phyloP scores from a whole-genome alignment of 192 early-diverging fungal genomes.

The Kickxella alabastrina region DNA sequence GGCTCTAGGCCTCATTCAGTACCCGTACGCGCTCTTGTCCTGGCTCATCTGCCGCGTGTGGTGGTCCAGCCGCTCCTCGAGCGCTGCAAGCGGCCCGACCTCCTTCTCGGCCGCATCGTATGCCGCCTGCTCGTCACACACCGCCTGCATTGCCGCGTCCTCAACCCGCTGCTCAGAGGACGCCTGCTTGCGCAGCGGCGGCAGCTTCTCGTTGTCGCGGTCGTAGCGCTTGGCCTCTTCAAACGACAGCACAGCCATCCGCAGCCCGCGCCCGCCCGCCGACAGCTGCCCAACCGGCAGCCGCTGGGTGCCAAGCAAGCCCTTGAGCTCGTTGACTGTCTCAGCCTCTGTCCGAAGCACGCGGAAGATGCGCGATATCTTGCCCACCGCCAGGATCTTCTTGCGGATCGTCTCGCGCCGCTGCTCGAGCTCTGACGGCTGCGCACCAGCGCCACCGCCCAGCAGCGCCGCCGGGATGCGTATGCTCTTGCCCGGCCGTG shows the following conservation, averaged over 20 bases:
- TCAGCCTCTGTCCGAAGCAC: conserved; percentile 90
- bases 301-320: conserved; percentile 74
- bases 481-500: not conserved
- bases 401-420: conserved; percentile 22
- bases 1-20: conserved; percentile 13
- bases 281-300: conserved; percentile 85
- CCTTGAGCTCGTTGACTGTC: conserved; percentile 89
- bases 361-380: conserved; percentile 85
- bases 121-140: conserved; percentile 30
- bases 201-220: conserved; percentile 88
- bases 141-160: conserved; percentile 23
- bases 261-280: conserved; percentile 88
- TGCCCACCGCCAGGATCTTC: conserved; percentile 84
- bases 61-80: conserved; percentile 34
- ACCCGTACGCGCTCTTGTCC: conserved; percentile 22
- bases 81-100: conserved; percentile 22
- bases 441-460: not conserved
- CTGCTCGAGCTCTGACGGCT: conserved; percentile 56
- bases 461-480: conserved; percentile 6
- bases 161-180: conserved; percentile 22
- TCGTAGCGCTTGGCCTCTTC: conserved; percentile 90
- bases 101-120: conserved; percentile 27
- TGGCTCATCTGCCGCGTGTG: conserved; percentile 27
- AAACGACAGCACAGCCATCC: conserved; percentile 80
- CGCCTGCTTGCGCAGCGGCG: conserved; percentile 52